phyloP scores from a whole-genome alignment of 371 early-diverging fungal genomes.

The Lichtheimia hyalospora region DNA sequence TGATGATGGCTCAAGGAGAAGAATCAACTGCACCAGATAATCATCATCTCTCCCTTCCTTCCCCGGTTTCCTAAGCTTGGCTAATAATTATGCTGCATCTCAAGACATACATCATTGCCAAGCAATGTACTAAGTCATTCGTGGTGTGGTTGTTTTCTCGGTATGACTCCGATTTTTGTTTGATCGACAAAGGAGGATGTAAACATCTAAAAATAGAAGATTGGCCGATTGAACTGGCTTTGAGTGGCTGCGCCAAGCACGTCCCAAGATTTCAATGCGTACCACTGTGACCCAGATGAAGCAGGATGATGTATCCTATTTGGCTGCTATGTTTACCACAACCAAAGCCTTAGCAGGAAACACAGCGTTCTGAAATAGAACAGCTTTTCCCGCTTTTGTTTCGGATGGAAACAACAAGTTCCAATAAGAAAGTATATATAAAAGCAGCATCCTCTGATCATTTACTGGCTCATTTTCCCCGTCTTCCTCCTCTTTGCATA shows the following conservation, averaged over 20 bases:
- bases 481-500: not conserved
- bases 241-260: not conserved
- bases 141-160: too few species aligned
- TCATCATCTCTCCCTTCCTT: too few species aligned
- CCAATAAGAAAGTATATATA: too few species aligned
- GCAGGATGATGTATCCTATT: not conserved
- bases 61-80: too few species aligned
- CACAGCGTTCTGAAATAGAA: not conserved
- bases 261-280: too few species aligned
- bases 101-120: too few species aligned
- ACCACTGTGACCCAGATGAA: too few species aligned
- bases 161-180: not conserved
- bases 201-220: not conserved
- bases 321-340: constrained; percentile 2
- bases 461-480: not conserved
- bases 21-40: too few species aligned
- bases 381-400: not conserved
- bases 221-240: not conserved
- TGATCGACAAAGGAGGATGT: constrained; percentile 1
- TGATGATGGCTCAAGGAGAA: too few species aligned
- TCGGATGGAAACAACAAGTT: not conserved
- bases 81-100: too few species aligned
- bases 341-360: not conserved
- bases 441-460: too few species aligned
- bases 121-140: too few species aligned